Base-by-base conservation (phyloP, 2,329 filamentous ascomycete species). In the Exserohilum rostratum region DNA sequence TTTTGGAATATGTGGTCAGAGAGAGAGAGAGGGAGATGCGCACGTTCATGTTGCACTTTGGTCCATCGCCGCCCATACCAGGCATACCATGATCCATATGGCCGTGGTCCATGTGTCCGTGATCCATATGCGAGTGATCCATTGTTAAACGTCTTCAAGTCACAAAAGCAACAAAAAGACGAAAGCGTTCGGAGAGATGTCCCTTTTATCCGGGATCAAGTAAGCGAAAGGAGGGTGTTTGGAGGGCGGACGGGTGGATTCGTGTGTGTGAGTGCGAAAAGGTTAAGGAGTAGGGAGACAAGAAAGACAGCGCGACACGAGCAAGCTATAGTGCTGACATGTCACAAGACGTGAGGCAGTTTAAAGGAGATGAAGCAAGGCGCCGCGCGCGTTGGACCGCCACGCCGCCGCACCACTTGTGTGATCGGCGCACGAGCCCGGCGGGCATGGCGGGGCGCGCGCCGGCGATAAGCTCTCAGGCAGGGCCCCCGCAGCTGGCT, bases 11-110 rank as follows among this genome's bases (percentile, higher is more conserved):
- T n/a, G n/a, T 27, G 25, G 25, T 20, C 45, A 31, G n/a, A 37
- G 48, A 46, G 53, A 46, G 69, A n/a, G 3, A 27, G 11, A 25
- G 5, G n/a, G 7, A 4, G 3, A 18, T 13, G 10, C 88, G 69
- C 79, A 93, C 93, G 77, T 93, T 96, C 91, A 97, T 97, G 77
- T 82, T 93, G 84, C 93, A 97, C 82, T 87, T 86, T 49, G 72
- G 74, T 50, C 73, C 76, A 29, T 80, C 80, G 52, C 60, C 80
- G 51, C 60, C 67, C 70, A 72, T 73, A 57, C 66, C 68, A 29
- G 68, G 68, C 82, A 85, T 87, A 72, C 81, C 82, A 68, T 88
- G 85, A 58, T 82, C 85, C 81, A 83, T 83, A 59, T 78, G 70
- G 35, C 82, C 82, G 68, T 88, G 85, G 58, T 82, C 85, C 81